A percentile compares a stretch with the other conserved stretches of the same genome.
Conservation (phyloP, 768 basidiomycete species). For the Hygrophorus pudorinus region DNA sequence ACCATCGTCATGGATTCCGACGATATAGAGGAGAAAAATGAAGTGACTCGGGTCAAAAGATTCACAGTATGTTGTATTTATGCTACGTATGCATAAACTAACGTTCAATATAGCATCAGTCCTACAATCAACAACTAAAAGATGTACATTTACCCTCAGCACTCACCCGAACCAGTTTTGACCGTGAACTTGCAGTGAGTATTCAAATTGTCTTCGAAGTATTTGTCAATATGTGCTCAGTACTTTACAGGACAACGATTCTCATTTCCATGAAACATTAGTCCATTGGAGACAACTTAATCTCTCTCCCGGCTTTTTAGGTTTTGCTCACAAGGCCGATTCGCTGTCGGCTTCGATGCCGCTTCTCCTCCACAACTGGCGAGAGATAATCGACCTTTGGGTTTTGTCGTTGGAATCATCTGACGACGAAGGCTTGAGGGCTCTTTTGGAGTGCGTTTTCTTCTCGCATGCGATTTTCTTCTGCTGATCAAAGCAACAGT, state of each 20-base stretch:
- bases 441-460: conserved; percentile 63
- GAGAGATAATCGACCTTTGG: conserved; percentile 60
- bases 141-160: conserved; percentile 65
- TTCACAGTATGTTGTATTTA: conserved; percentile 33
- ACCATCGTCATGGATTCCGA: too few relatives aligned
- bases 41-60: conserved; percentile 31
- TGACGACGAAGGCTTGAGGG: conserved; percentile 63
- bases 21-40: conserved; percentile 2
- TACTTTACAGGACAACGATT: conserved; percentile 55
- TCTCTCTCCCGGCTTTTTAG: conserved; percentile 63
- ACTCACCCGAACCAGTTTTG: conserved; percentile 43
- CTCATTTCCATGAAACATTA: conserved; percentile 68
- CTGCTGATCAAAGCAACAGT: conserved; percentile 25
- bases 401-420: conserved; percentile 40
- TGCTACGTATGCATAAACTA: too few relatives aligned
- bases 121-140: conserved; percentile 56
- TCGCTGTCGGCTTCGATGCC: conserved; percentile 67
- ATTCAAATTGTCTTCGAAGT: not conserved
- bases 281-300: conserved; percentile 75
- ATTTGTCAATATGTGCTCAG: not conserved
- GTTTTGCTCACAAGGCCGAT: conserved; percentile 53
- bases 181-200: conserved; percentile 50
- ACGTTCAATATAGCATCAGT: conserved; percentile 48
- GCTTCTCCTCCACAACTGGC: conserved; percentile 72
- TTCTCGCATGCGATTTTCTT: conserved; percentile 7